These are phyloP conservation scores for Castanea mollissima DNA, from an alignment of 306 rosid species.

Conservation along the genomic window DNA sequence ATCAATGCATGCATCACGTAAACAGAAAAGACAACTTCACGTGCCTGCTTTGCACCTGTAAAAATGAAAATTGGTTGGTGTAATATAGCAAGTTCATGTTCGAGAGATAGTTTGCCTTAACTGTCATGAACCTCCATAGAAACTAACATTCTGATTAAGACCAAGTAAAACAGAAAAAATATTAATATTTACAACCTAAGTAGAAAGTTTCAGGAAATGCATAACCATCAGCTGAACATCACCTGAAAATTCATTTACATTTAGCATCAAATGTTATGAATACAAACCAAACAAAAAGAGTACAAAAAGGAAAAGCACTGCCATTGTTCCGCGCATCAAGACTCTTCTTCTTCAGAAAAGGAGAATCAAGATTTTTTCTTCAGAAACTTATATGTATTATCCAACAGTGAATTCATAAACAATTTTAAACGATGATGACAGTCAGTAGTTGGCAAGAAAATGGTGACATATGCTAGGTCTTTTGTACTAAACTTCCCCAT, in stretches of 20 bases:
- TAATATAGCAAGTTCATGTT: background rate
- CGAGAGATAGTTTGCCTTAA: background rate
- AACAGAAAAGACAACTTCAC: conserved; percentile 72
- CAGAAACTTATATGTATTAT: background rate
- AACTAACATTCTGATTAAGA: background rate
- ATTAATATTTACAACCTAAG: conserved; percentile 59
- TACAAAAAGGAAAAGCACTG: background rate
- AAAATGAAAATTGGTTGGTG: conserved; percentile 27
- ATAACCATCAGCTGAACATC: conserved; percentile 88
- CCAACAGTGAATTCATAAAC: background rate
- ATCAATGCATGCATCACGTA: conserved; percentile 65
- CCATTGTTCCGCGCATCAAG: background rate
- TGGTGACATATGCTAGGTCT: background rate
- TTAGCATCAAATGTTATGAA: conserved; percentile 18
- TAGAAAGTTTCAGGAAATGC: conserved; percentile 86
- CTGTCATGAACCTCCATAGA: background rate
- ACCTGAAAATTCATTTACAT: conserved; percentile 57
- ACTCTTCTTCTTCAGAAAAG: background rate
- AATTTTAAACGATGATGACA: background rate
- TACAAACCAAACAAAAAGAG: background rate
- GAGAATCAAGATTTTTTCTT: background rate
- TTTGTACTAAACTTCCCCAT: background rate
- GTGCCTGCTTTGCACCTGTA: conserved; percentile 79
- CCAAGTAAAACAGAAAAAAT: background rate
- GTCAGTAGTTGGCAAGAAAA: background rate